phyloP scores from a whole-genome alignment of 2,329 filamentous ascomycete genomes.

The Alternaria sp. region DNA sequence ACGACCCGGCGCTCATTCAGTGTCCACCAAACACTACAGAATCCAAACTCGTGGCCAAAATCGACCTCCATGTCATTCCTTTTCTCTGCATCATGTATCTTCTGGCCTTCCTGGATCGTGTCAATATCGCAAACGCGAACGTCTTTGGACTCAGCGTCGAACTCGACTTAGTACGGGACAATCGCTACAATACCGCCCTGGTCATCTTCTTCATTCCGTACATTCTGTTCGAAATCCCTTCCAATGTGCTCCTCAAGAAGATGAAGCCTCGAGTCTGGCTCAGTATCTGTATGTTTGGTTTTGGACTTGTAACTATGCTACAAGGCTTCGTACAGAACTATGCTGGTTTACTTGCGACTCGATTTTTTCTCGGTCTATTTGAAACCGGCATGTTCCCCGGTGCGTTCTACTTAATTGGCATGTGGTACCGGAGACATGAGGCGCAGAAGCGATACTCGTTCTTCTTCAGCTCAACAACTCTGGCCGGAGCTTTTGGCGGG shows the following conservation, averaged over 20 bases:
- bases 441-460: constrained; percentile 92
- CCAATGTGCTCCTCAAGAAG: constrained; percentile 62
- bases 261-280: constrained; percentile 66
- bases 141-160: constrained; percentile 60
- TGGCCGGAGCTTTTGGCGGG: constrained; percentile 86
- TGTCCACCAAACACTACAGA: constrained; percentile 62
- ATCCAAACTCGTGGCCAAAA: constrained; percentile 54
- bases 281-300: constrained; percentile 83
- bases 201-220: constrained; percentile 66
- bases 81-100: constrained; percentile 62
- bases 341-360: constrained; percentile 76
- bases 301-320: constrained; percentile 70
- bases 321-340: constrained; percentile 85
- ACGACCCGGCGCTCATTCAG: constrained; percentile 48
- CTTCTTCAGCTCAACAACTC: constrained; percentile 86
- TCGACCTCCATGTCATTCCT: constrained; percentile 60
- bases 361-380: constrained; percentile 79
- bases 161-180: constrained; percentile 52
- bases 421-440: constrained; percentile 90
- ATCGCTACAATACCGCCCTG: constrained; percentile 61
- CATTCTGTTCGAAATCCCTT: constrained; percentile 63
- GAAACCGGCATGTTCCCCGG: constrained; percentile 64
- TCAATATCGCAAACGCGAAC: constrained; percentile 65
- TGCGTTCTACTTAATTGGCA: constrained; percentile 75
- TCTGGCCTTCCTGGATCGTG: constrained; percentile 59